Percentiles rank a stretch among this genome's conserved stretches.
phyloP scores from a whole-genome alignment of 2,329 filamentous ascomycete genomes.

The Ampelomyces quisqualis region DNA sequence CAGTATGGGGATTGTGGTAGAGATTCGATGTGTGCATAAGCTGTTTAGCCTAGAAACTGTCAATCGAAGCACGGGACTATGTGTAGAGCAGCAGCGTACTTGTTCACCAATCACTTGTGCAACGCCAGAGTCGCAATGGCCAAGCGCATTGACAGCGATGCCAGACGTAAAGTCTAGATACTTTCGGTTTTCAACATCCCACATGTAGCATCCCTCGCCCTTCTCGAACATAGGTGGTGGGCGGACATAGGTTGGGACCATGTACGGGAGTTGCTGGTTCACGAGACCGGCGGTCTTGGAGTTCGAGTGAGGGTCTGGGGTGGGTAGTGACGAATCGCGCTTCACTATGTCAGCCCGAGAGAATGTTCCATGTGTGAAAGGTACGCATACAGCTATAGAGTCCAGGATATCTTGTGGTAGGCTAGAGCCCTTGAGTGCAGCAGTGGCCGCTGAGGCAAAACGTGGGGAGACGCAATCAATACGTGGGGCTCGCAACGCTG shows the following conservation, averaged over 20 bases:
- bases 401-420: conserved; percentile 45
- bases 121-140: conserved; percentile 83
- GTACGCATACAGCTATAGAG: conserved; percentile 43
- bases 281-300: conserved; percentile 75
- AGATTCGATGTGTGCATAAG: conserved; percentile 93
- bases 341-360: conserved; percentile 17
- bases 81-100: conserved; percentile 48
- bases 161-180: conserved; percentile 96
- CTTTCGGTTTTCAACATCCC: conserved; percentile 82
- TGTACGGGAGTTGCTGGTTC: conserved; percentile 75
- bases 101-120: conserved; percentile 74
- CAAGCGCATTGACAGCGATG: conserved; percentile 91
- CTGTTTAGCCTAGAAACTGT: conserved; percentile 54
- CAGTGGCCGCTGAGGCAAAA: conserved; percentile 46
- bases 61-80: conserved; percentile 6
- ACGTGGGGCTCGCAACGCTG: conserved; percentile 30
- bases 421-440: conserved; percentile 42
- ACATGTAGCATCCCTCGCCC: conserved; percentile 83
- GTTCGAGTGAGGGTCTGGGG: conserved; percentile 70
- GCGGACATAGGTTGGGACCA: conserved; percentile 94
- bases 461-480: conserved; percentile 25
- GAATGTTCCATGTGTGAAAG: no score
- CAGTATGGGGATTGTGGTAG: conserved; percentile 96
- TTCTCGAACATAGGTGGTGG: conserved; percentile 87
- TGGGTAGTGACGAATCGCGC: conserved; percentile 53